phyloP scores from a whole-genome alignment of 371 early-diverging fungal genomes.

The Parasitella parasitica region DNA sequence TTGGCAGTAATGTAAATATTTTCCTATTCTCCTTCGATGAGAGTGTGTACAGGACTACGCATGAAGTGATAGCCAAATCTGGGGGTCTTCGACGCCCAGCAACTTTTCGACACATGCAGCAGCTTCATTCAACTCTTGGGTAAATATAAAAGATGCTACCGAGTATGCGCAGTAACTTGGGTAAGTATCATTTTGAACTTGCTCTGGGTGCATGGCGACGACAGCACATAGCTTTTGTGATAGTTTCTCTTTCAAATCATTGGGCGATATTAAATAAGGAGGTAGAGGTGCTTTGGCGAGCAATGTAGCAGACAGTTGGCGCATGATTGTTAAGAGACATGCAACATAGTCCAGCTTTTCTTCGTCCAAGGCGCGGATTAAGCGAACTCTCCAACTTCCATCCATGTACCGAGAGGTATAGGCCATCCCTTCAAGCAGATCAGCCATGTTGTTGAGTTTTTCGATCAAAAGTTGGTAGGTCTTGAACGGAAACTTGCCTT shows the following conservation, averaged over 20 bases:
- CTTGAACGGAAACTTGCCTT: slow-evolving; percentile 37
- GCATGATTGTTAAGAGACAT: slow-evolving; percentile 36
- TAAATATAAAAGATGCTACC: slow-evolving; percentile 27
- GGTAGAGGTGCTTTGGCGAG: slow-evolving; percentile 46
- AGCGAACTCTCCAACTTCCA: slow-evolving; percentile 14
- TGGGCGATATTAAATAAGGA: slow-evolving; percentile 34
- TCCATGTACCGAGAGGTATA: slow-evolving; percentile 16
- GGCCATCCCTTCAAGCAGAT: slow-evolving; percentile 36
- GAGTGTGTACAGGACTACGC: neutral
- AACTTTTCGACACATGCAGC: slow-evolving; percentile 28
- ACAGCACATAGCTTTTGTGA: slow-evolving; percentile 9
- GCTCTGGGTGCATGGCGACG: slow-evolving; percentile 11
- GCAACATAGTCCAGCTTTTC: slow-evolving; percentile 39
- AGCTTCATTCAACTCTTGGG: slow-evolving; percentile 26
- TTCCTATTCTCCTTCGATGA: no score
- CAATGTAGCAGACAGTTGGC: slow-evolving; percentile 32
- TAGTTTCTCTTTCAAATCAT: slow-evolving; percentile 22
- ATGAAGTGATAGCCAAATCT: slow-evolving; percentile 24
- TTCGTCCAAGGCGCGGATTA: slow-evolving; percentile 15
- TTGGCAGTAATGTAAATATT: no score
- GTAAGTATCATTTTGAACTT: slow-evolving; percentile 27
- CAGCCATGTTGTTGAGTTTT: slow-evolving; percentile 42
- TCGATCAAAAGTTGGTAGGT: slow-evolving; percentile 26
- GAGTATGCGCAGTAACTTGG: slow-evolving; percentile 33
- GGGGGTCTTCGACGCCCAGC: slow-evolving; percentile 40